Base-by-base conservation (phyloP, 2,329 filamentous ascomycete genomes). In the Apiospora kogelbergensis region DNA sequence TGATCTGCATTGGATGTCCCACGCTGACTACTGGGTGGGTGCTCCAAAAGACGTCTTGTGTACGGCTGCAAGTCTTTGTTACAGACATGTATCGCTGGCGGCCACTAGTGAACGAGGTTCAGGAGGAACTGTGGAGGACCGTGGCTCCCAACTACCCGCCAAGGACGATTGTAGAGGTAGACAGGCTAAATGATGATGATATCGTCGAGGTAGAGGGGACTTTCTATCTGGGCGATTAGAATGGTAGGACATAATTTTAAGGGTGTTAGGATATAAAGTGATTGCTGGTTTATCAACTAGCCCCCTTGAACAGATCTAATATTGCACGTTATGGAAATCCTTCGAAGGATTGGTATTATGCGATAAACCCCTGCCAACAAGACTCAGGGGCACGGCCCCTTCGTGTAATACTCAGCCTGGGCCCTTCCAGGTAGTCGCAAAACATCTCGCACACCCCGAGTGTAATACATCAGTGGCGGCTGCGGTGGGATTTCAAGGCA, bases 51-150 rank as follows among this genome's bases (percentile, higher is more conserved):
- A 60, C 53, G 9, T 60, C 53, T 20, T 72, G 72, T 48, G 67
- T 72, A 4, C 71, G 73, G 3, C 57, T 79, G 0, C 74, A 78
- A 1, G 77, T 79, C 15, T 79, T 79, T 66, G 74, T 75, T 5
- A 78, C 76, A 1, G 78, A 79, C 48, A 79, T 80, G 78, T 78
- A 75, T 66, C 71, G 75, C 3, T 80, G 77, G 46, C 70, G 78
- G 26, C 78, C 77, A 20, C 67, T 80, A 70, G 75, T 74, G 53
- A 79, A 80, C 63, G 71, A 76, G 45, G 75, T 73, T 4, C 78
- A 79, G 63, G 65, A 75, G 6, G 76, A 79, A 68, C 64, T 79
- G 1, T 79, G 76, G 78, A 74, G 75, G 2, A 69, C 74, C 6
- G 74, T 78, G 40, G 48, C 72, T 3, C 76, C 72, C 24, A 75